Percentiles rank a stretch among this genome's conserved stretches.
Conservation (phyloP, 2,329 filamentous ascomycete genomes). For the Botryotinia globosa region DNA sequence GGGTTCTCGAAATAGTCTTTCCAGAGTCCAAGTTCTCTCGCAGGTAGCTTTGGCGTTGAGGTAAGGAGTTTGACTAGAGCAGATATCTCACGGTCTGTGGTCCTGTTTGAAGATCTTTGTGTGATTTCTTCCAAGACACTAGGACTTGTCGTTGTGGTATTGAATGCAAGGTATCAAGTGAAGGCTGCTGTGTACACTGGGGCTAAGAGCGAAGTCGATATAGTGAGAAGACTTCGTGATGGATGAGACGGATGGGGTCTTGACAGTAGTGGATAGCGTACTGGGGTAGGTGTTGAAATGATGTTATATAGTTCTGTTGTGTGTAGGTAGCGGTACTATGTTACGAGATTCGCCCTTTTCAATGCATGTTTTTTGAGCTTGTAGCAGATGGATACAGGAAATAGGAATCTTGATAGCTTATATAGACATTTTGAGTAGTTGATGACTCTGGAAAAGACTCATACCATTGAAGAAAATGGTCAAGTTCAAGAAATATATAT, state of each 20-base stretch:
- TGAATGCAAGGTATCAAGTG: not conserved
- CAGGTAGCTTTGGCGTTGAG: not conserved
- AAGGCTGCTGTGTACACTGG: not conserved
- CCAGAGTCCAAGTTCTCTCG: not conserved
- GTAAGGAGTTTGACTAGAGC: not conserved
- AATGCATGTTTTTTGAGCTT: not conserved
- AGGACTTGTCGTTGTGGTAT: not conserved
- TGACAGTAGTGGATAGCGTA: not conserved
- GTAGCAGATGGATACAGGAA: not conserved
- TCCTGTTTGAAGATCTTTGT: not conserved
- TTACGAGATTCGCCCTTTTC: not conserved
- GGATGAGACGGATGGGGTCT: not conserved
- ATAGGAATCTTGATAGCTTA: not conserved
- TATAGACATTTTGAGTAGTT: not conserved
- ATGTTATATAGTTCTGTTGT: not conserved
- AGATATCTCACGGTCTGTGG: not conserved
- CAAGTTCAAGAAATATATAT: not conserved
- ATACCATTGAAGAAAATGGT: not conserved
- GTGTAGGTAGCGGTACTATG: not conserved
- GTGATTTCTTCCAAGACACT: not conserved
- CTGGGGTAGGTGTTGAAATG: rapidly evolving
- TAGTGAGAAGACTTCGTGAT: not conserved
- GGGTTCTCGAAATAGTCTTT: not conserved
- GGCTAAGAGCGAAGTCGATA: not conserved
- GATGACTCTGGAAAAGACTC: not conserved